phyloP scores from a whole-genome alignment of 768 basidiomycete species.

The Peribolospora baueri region DNA sequence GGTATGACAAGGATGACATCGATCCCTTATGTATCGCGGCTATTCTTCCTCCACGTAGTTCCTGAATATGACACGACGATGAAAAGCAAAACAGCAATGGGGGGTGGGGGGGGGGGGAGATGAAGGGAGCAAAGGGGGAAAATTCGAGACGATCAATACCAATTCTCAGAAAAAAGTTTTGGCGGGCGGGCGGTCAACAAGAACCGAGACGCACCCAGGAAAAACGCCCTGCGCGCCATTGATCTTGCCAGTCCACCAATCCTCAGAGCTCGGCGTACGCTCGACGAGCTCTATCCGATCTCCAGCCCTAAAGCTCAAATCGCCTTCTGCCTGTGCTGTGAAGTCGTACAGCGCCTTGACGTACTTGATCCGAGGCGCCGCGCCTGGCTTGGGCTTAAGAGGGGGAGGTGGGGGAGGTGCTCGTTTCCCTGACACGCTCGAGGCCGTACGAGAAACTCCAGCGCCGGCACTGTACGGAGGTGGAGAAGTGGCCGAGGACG shows the following conservation, averaged over 20 bases:
- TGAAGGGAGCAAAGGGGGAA: too few relatives aligned
- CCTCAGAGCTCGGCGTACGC: slow-evolving; percentile 53
- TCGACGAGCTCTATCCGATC: slow-evolving; percentile 79
- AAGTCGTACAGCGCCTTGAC: slow-evolving; percentile 92
- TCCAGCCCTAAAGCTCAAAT: slow-evolving; percentile 67
- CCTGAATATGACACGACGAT: too few relatives aligned
- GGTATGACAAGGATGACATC: too few relatives aligned
- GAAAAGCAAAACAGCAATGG: too few relatives aligned
- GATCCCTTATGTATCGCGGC: too few relatives aligned
- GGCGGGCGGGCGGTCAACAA: too few relatives aligned
- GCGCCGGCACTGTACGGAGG: slow-evolving; percentile 28
- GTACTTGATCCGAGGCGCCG: slow-evolving; percentile 37
- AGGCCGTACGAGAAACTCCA: slow-evolving; percentile 20
- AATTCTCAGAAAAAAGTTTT: too few relatives aligned
- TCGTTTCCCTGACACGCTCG: slow-evolving; percentile 35
- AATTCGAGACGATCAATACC: too few relatives aligned
- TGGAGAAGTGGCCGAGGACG: slow-evolving; percentile 20
- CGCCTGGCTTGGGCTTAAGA: slow-evolving; percentile 64
- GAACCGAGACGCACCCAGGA: slow-evolving; percentile 26
- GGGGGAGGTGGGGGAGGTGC: slow-evolving; percentile 82
- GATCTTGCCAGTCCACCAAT: slow-evolving; percentile 90
- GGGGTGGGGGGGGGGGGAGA: too few relatives aligned
- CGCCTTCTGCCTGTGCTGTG: slow-evolving; percentile 67
- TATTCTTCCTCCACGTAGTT: too few relatives aligned
- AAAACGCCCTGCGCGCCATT: slow-evolving; percentile 70